These are phyloP conservation scores for Sphagnurus paluster DNA, from an alignment of 1,284 basidiomycete species.

Conservation along the genomic window DNA sequence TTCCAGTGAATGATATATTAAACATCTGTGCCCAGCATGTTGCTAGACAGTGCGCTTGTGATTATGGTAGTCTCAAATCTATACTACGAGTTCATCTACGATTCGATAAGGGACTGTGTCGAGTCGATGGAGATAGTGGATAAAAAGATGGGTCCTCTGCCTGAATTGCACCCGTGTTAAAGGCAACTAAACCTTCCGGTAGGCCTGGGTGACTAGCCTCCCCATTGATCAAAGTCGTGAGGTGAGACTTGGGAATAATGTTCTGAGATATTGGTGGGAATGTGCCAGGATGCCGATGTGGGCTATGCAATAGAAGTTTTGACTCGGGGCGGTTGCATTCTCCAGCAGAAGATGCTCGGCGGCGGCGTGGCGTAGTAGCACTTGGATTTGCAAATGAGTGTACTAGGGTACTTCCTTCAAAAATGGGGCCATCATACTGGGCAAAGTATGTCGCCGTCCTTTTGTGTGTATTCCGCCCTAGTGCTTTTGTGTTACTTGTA, in stretches of 20 bases:
- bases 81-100: background rate
- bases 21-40: background rate
- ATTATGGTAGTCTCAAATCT: too few species aligned
- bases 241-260: constrained; percentile 27
- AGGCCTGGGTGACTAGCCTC: background rate
- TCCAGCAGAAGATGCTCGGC: constrained; percentile 40
- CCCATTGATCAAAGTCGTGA: constrained; percentile 17
- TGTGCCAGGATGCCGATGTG: background rate
- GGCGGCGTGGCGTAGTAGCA: constrained; percentile 20
- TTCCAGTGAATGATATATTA: constrained; percentile 1
- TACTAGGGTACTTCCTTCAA: too few species aligned
- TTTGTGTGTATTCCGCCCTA: constrained; percentile 29
- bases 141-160: constrained; percentile 13
- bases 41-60: background rate
- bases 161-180: too few species aligned
- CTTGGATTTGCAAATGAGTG: too few species aligned
- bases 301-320: background rate
- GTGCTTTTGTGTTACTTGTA: constrained; percentile 15
- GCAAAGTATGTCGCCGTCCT: constrained; percentile 33
- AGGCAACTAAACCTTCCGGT: background rate
- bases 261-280: constrained; percentile 14
- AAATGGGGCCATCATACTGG: background rate
- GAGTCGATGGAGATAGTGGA: constrained; percentile 29
- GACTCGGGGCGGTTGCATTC: constrained; percentile 22
- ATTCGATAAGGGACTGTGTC: constrained; percentile 22